A percentile compares a stretch with the other conserved stretches of the same genome.
These are phyloP conservation scores for Colletotrichum filicis DNA, from an alignment of 2,329 filamentous ascomycete genomes.

Conservation along the genomic window DNA sequence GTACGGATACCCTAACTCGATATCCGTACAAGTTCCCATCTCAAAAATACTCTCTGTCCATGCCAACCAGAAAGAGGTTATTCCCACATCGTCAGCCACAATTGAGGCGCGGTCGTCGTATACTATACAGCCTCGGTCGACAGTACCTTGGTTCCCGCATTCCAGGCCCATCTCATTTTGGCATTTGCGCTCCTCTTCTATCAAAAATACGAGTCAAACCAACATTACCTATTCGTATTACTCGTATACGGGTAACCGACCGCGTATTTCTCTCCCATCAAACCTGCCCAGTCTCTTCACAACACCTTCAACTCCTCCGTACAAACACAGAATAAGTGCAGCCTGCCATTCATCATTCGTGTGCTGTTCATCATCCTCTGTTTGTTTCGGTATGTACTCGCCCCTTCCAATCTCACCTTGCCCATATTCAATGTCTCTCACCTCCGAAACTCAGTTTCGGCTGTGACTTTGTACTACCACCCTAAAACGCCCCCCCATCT, in stretches of 20 bases:
- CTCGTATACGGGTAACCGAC: background rate
- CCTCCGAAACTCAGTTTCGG: too few species aligned
- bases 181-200: background rate
- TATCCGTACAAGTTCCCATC: background rate
- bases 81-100: constrained; percentile 21
- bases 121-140: background rate
- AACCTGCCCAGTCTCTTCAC: background rate
- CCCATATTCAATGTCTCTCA: too few species aligned
- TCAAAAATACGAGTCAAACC: background rate
- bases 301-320: too few species aligned
- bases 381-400: too few species aligned
- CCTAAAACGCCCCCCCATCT: too few species aligned
- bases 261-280: background rate
- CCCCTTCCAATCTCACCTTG: too few species aligned
- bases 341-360: too few species aligned
- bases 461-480: too few species aligned
- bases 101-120: background rate
- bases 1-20: background rate
- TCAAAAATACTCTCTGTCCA: background rate
- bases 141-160: background rate
- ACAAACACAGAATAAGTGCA: too few species aligned
- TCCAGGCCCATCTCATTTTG: background rate
- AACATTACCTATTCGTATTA: background rate
- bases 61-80: constrained; percentile 16
- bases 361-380: too few species aligned